A percentile compares a stretch with the other conserved stretches of the same genome.
Evolutionary conservation across 2,329 filamentous ascomycete genomes (phyloP).

Genomic region (Geosmithia morbida): DNA sequence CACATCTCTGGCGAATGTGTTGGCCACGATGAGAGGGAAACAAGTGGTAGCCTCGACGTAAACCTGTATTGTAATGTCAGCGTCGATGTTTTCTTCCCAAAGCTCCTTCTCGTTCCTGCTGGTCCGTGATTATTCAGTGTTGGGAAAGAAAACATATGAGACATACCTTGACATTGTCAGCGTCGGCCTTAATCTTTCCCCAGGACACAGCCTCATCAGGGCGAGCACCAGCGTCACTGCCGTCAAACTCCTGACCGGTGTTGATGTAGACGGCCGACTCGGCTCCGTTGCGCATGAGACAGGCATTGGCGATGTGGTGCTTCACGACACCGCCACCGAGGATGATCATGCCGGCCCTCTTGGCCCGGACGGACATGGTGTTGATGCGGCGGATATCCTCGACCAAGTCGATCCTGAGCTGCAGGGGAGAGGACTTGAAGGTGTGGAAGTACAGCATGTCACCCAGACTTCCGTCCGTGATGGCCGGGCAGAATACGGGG

Average conservation of each 20-base stretch:
- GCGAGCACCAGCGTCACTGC: conserved; percentile 85
- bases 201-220: conserved; percentile 96
- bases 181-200: conserved; percentile 92
- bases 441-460: conserved; percentile 99
- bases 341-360: conserved; percentile 87
- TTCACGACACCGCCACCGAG: conserved; percentile 92
- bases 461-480: conserved; percentile 88
- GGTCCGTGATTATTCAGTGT: too few species aligned
- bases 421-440: conserved; percentile 71
- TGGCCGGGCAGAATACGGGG: conserved; percentile 87
- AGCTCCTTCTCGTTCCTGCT: too few species aligned
- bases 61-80: conserved; percentile 25
- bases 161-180: conserved; percentile 74
- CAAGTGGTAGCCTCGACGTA: conserved; percentile 51
- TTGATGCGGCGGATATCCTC: conserved; percentile 91
- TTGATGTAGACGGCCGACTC: conserved; percentile 97
- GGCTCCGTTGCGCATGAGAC: conserved; percentile 92
- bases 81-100: too few species aligned
- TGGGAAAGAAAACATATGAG: not conserved
- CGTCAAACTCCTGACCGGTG: conserved; percentile 93
- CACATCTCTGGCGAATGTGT: conserved; percentile 47
- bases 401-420: conserved; percentile 80
- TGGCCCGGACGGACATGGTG: conserved; percentile 75
- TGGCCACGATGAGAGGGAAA: conserved; percentile 53
- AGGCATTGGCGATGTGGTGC: conserved; percentile 96